Percentiles rank a stretch among this genome's conserved stretches.
These are phyloP conservation scores for Bullera alba DNA, from an alignment of 768 basidiomycete genomes.

Conservation along the genomic window DNA sequence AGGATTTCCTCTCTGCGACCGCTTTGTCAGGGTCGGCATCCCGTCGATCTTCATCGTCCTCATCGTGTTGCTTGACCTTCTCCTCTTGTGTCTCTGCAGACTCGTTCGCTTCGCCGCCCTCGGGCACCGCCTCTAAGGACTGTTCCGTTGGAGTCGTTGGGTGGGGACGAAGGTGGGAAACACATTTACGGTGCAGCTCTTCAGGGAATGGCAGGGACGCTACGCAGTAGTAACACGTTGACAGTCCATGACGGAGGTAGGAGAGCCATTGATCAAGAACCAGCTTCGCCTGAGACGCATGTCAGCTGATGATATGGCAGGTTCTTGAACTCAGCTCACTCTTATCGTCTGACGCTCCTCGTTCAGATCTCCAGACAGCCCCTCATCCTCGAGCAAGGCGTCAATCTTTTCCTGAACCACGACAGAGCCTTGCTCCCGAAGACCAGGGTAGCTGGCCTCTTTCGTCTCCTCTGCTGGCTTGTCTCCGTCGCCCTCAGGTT, in stretches of 20 bases:
- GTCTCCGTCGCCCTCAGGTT: slow-evolving; percentile 22
- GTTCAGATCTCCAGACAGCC: slow-evolving; percentile 53
- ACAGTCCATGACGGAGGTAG: slow-evolving; percentile 73
- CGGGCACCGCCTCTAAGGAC: slow-evolving; percentile 49
- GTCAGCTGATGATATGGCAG: slow-evolving; percentile 8
- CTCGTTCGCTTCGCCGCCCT: slow-evolving; percentile 48
- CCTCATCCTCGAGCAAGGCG: slow-evolving; percentile 59
- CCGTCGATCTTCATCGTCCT: slow-evolving; percentile 24
- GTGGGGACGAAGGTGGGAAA: slow-evolving; percentile 67
- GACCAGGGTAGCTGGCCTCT: slow-evolving; percentile 42
- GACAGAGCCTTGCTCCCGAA: slow-evolving; percentile 54
- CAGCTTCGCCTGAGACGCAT: slow-evolving; percentile 61
- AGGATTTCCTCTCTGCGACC: slow-evolving; percentile 4
- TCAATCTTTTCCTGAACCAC: slow-evolving; percentile 77
- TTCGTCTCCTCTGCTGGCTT: slow-evolving; percentile 24
- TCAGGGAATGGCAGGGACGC: slow-evolving; percentile 87
- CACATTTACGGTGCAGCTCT: slow-evolving; percentile 89
- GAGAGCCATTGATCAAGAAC: slow-evolving; percentile 87
- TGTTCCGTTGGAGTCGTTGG: slow-evolving; percentile 2
- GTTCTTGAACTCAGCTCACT: slow-evolving; percentile 4
- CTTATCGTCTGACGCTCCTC: slow-evolving; percentile 18
- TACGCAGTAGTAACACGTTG: slow-evolving; percentile 83
- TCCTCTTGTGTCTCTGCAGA: slow-evolving; percentile 11
- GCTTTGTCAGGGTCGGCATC: slow-evolving; percentile 49
- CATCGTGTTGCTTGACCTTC: slow-evolving; percentile 47